These are phyloP conservation scores for Linum tenue DNA, from an alignment of 345 rosid genomes.

Conservation along the genomic window DNA sequence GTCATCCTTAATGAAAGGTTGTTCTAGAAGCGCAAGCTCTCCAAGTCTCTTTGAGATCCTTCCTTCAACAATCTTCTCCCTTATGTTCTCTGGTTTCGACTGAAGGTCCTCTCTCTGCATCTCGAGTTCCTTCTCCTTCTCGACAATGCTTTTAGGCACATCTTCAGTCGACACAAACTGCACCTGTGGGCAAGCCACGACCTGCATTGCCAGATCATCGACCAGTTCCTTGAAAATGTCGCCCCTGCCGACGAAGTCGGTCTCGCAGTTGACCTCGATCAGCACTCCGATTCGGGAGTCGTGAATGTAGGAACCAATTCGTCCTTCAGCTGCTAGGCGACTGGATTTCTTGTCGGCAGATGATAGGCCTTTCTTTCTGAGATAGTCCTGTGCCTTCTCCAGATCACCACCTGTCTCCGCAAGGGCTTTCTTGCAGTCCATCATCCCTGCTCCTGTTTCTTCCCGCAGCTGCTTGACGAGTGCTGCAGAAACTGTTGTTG, in stretches of 20 bases:
- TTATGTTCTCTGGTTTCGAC: conserved; percentile 82
- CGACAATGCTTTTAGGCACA: conserved; percentile 38
- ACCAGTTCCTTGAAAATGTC: conserved; percentile 83
- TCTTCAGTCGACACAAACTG: conserved; percentile 67
- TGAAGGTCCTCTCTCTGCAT: conserved; percentile 87
- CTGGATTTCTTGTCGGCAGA: conserved; percentile 90
- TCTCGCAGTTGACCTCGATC: conserved; percentile 88
- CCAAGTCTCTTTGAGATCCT: conserved; percentile 79
- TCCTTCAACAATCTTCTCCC: conserved; percentile 82
- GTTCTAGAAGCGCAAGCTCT: conserved; percentile 69
- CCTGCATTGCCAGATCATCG: conserved; percentile 90
- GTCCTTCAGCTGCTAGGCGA: conserved; percentile 90
- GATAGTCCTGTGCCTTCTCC: conserved; percentile 90
- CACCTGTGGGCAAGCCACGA: conserved; percentile 79
- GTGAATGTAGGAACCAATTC: conserved; percentile 86
- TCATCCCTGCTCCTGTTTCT: conserved; percentile 97
- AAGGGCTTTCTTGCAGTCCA: conserved; percentile 96
- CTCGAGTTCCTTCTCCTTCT: conserved; percentile 75
- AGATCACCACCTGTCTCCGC: conserved; percentile 85
- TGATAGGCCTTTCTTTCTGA: conserved; percentile 89
- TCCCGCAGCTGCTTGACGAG: conserved; percentile 89
- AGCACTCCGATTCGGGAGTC: conserved; percentile 85
- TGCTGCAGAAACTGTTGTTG: conserved; percentile 54
- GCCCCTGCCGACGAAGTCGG: conserved; percentile 89
- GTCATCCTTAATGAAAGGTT: conserved; percentile 68